phyloP scores from a whole-genome alignment of 2,329 filamentous ascomycete species.

The Paecilomyces niveus region DNA sequence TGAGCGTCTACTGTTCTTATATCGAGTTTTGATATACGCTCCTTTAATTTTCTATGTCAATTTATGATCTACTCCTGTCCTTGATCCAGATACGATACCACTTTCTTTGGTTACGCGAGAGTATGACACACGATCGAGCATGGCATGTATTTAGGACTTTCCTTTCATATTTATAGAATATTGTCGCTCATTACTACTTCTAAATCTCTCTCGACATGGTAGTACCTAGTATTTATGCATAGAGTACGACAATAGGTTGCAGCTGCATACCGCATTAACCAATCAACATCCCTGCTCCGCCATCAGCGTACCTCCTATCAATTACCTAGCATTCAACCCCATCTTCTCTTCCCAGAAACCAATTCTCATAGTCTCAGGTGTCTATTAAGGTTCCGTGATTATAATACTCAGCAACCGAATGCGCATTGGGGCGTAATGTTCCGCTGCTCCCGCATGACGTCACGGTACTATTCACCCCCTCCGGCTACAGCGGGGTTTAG shows the following conservation, averaged over 20 bases:
- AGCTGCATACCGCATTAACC: neutral
- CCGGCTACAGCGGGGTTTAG: too few species aligned
- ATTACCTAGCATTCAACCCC: neutral
- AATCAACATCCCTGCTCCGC: neutral
- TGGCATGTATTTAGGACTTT: neutral
- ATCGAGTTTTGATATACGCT: neutral
- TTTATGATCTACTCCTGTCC: neutral
- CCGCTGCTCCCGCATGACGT: neutral
- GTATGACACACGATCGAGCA: neutral
- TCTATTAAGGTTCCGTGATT: too few species aligned
- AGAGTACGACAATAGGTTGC: too few species aligned
- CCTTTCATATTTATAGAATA: neutral
- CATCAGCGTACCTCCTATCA: neutral
- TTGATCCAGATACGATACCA: neutral
- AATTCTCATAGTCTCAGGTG: too few species aligned
- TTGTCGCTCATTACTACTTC: neutral
- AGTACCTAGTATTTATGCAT: neutral
- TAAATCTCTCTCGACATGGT: neutral
- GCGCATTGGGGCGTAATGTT: neutral
- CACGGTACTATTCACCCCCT: neutral
- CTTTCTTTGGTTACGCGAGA: neutral
- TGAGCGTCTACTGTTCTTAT: neutral
- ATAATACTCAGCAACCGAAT: neutral
- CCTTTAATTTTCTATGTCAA: neutral
- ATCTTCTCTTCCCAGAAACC: too few species aligned